Evolutionary conservation across 371 early-diverging fungal species (phyloP), one percentile per base, ranked within the genome.

Genomic region (Syncephalastrum monosporum): DNA sequence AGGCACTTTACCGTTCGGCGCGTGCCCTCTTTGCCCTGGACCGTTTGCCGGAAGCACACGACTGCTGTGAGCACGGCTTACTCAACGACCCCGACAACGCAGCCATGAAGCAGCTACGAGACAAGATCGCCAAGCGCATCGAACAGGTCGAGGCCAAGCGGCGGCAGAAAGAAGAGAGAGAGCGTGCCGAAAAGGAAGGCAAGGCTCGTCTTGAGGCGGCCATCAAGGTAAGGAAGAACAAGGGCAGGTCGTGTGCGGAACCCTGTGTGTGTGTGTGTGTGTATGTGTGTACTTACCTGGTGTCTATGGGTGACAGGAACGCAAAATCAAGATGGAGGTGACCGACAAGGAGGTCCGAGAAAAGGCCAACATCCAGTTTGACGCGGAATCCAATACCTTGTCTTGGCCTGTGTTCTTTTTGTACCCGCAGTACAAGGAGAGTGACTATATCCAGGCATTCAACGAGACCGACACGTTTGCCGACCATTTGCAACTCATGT

Each of bases 351-450:
- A 72, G 57, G 59, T 79, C 44, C 56, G 74, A 47, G 67, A 74
- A 57, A 58, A 71, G 55, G 70, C 79, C 48, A 80, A 79, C 56
- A 91, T 94, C 33, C 75, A 74, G 33, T 68, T 89, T 41, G 91
- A 93, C 60, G 62, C 72, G 10, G 78, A 76, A 24, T 71, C 82
- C 1, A 82, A 85, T 24, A 81, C 82, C 19, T 67, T 98, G 27
- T 76, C 84, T 13, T 89, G 91, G 82, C 97, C 98, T 0, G 93
- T 92, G 1, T 82, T 94, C 55, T 93, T 98, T 59, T 68, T 97
- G 70, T 98, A 98, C 71, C 98, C 98, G 4, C 96, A 97, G 69
- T 81, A 87, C 68, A 87, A 88, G 59, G 89, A 97, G 64, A 90
- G 91, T 4, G 98, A 98, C 68, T 85, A 93, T 59, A 91, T 98